Evolutionary conservation across 1,139 yeast genomes (phyloP).

Genomic region (Zygosaccharomyces pseudobailii): DNA sequence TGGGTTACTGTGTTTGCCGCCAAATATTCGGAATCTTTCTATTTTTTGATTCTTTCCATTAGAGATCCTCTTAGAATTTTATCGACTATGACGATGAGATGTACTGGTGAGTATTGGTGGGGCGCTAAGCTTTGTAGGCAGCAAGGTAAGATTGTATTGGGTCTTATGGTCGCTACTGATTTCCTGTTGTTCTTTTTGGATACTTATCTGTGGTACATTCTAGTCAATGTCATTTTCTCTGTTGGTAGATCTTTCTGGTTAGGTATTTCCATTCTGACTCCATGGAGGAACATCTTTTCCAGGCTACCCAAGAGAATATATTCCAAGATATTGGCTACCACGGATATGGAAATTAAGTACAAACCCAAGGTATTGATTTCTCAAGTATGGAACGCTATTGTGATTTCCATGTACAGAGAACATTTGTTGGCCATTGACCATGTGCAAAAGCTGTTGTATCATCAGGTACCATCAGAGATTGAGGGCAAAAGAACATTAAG

Average conservation of each 20-base stretch:
- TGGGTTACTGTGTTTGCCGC: constrained; percentile 90
- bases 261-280: constrained; percentile 97
- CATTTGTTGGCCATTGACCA: constrained; percentile 96
- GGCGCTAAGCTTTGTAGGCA: constrained; percentile 69
- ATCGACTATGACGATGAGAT: constrained; percentile 61
- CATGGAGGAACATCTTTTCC: constrained; percentile 98
- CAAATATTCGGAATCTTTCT: constrained; percentile 85
- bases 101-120: constrained; percentile 90
- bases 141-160: constrained; percentile 84
- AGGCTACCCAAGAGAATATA: constrained; percentile 97
- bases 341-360: constrained; percentile 98
- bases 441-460: constrained; percentile 93
- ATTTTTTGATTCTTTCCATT: constrained; percentile 81
- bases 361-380: constrained; percentile 97
- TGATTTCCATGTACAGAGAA: constrained; percentile 97
- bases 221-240: constrained; percentile 90
- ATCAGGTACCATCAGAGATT: constrained; percentile 94
- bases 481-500: constrained; percentile 98
- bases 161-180: constrained; percentile 89
- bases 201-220: constrained; percentile 97
- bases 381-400: constrained; percentile 98
- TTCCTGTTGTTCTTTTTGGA: constrained; percentile 94
- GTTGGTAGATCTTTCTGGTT: constrained; percentile 96
- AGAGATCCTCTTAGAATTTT: constrained; percentile 89
- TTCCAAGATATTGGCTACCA: constrained; percentile 93